These are phyloP conservation scores for Coccinonectria pachysandricola DNA, from an alignment of 2,329 filamentous ascomycete genomes.

Conservation along the genomic window DNA sequence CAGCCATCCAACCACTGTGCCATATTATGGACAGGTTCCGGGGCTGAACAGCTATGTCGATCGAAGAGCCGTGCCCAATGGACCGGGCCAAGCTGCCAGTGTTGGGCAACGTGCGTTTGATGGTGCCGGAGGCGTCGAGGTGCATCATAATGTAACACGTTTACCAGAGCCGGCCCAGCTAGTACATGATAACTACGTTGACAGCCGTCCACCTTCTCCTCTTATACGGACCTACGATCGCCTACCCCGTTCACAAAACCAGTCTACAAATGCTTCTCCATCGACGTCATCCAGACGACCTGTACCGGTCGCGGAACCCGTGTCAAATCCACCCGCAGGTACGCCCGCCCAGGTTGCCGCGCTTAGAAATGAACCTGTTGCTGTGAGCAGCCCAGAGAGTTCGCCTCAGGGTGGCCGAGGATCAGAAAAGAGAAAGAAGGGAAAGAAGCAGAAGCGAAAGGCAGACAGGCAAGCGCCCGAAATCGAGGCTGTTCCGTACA, in stretches of 20 bases:
- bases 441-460: conserved; percentile 43
- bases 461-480: conserved; percentile 39
- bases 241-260: conserved; percentile 57
- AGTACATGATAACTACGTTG: conserved; percentile 16
- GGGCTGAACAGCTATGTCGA: conserved; percentile 22
- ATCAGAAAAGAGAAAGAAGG: conserved; percentile 39
- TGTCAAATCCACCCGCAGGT: conserved; percentile 13
- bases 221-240: conserved; percentile 65
- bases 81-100: conserved; percentile 21
- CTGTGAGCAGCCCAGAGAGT: conserved; percentile 48
- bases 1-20: conserved; percentile 7
- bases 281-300: conserved; percentile 36
- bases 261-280: conserved; percentile 59
- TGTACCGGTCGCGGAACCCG: conserved; percentile 7
- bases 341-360: conserved; percentile 45
- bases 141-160: conserved; percentile 6
- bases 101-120: conserved; percentile 32
- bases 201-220: conserved; percentile 39
- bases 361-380: conserved; percentile 39
- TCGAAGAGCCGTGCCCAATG: conserved; percentile 5
- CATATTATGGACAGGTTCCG: conserved; percentile 16
- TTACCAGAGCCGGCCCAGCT: conserved; percentile 8
- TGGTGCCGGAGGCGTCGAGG: conserved; percentile 26
- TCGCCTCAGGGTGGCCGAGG: conserved; percentile 43
- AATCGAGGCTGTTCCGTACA: conserved; percentile 39